A percentile compares a stretch with the other conserved stretches of the same genome.
These are phyloP conservation scores for Akanthomyces lecanii DNA, from an alignment of 2,329 filamentous ascomycete species.

Conservation along the genomic window DNA sequence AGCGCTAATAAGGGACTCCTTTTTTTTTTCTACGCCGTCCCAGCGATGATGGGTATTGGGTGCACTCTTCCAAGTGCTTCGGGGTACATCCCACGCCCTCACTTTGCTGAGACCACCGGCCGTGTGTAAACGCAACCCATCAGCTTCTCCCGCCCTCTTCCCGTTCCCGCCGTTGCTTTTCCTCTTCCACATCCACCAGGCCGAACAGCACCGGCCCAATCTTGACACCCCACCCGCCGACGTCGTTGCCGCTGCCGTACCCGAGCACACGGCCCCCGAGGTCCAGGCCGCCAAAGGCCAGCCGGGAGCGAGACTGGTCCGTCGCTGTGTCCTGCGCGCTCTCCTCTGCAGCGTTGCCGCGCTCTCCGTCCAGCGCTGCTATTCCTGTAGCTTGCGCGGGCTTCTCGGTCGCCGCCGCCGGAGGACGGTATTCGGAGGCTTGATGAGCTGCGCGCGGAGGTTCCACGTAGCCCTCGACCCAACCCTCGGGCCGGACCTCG, in stretches of 20 bases:
- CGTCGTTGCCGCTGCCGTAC: background rate
- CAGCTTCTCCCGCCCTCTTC: background rate
- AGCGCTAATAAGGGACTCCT: no score
- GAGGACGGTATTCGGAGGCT: background rate
- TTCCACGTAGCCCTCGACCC: constrained; percentile 6
- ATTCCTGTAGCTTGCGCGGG: background rate
- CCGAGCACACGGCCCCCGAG: constrained; percentile 4
- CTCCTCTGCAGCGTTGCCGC: background rate
- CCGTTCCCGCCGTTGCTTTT: background rate
- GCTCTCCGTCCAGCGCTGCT: background rate
- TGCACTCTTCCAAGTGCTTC: no score
- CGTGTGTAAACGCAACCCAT: background rate
- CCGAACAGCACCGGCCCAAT: constrained; percentile 1
- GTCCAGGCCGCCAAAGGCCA: background rate
- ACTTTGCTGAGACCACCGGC: no score
- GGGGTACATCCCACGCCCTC: no score
- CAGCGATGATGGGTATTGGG: no score
- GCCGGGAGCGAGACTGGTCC: background rate
- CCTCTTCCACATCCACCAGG: background rate
- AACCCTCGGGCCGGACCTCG: background rate
- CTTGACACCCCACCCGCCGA: constrained; percentile 2
- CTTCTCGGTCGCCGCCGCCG: background rate
- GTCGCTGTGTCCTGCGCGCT: background rate
- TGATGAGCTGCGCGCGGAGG: background rate
- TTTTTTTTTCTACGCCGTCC: no score